phyloP scores from a whole-genome alignment of 108 stramenopile genomes.

The Bacterosira constricta region DNA sequence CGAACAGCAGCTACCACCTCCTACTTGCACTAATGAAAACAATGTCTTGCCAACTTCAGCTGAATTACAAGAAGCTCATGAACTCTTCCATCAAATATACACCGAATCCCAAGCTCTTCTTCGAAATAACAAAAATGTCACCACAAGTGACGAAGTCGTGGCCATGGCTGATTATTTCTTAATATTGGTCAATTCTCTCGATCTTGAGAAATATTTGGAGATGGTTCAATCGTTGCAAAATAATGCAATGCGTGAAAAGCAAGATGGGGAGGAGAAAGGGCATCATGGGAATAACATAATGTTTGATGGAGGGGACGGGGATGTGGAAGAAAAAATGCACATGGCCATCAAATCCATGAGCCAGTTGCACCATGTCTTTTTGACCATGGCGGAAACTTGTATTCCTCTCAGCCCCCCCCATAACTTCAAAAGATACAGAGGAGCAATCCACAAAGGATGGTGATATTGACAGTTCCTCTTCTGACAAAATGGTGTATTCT shows the following conservation, averaged over 20 bases:
- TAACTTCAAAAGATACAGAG: not conserved
- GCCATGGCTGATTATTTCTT: conserved; percentile 33
- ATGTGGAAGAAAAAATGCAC: conserved; percentile 4
- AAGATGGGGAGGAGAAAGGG: not conserved
- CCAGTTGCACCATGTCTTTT: conserved; percentile 22
- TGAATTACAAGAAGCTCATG: conserved; percentile 11
- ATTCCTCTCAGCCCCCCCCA: conserved; percentile 15
- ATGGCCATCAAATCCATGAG: conserved; percentile 18
- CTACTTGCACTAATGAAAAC: too few species aligned
- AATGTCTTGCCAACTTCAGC: not conserved
- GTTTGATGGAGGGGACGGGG: too few species aligned
- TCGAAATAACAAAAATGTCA: not conserved
- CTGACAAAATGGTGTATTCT: conserved; percentile 18
- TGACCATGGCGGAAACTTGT: conserved; percentile 24
- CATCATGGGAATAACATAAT: not conserved
- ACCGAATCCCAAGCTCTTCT: conserved; percentile 1
- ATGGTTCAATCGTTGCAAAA: conserved; percentile 15
- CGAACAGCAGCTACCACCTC: too few species aligned
- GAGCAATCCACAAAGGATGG: not conserved
- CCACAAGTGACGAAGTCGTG: conserved; percentile 23
- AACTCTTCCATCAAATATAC: conserved; percentile 3
- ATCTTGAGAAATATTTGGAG: conserved; percentile 21
- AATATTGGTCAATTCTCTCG: conserved; percentile 19
- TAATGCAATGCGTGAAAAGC: not conserved
- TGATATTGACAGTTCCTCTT: not conserved